phyloP scores from a whole-genome alignment of 352 stramenopile species.

The Phytopythium boreale region DNA sequence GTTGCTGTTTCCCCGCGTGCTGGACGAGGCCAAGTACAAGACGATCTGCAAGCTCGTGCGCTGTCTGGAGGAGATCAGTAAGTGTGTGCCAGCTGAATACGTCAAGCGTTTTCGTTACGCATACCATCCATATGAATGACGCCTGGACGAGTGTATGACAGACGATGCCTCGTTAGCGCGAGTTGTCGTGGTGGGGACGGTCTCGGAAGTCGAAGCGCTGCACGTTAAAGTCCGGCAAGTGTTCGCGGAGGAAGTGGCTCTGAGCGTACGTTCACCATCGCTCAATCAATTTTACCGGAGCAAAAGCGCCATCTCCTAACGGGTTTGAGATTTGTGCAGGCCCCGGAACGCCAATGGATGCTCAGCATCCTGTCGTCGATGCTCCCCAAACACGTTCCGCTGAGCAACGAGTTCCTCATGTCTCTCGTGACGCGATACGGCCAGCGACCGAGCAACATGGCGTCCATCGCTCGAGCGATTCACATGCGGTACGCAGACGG shows the following conservation, averaged over 20 bases:
- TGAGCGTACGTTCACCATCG: constrained; percentile 45
- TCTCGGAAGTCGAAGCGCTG: constrained; percentile 46
- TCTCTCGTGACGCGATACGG: constrained; percentile 70
- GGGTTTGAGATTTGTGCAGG: constrained; percentile 19
- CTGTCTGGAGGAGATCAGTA: constrained; percentile 60
- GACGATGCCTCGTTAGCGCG: constrained; percentile 24
- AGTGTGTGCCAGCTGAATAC: not conserved
- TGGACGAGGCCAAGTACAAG: constrained; percentile 76
- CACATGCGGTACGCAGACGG: not conserved
- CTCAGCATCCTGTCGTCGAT: constrained; percentile 41
- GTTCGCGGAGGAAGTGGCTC: constrained; percentile 71
- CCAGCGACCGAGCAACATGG: constrained; percentile 74
- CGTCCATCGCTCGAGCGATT: constrained; percentile 49
- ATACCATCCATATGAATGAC: not conserved
- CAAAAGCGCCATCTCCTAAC: not conserved
- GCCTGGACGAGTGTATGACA: not conserved
- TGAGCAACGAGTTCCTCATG: constrained; percentile 47
- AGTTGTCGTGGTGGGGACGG: constrained; percentile 63
- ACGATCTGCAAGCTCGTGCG: constrained; percentile 58
- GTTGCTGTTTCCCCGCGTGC: constrained; percentile 59
- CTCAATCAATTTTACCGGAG: not conserved
- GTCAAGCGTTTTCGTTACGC: too few species aligned
- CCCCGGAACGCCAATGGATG: constrained; percentile 60
- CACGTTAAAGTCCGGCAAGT: constrained; percentile 67
- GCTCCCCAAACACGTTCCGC: constrained; percentile 21